Evolutionary conservation across 192 early-diverging fungal genomes (phyloP).

Genomic region (Coemansia sp.): DNA sequence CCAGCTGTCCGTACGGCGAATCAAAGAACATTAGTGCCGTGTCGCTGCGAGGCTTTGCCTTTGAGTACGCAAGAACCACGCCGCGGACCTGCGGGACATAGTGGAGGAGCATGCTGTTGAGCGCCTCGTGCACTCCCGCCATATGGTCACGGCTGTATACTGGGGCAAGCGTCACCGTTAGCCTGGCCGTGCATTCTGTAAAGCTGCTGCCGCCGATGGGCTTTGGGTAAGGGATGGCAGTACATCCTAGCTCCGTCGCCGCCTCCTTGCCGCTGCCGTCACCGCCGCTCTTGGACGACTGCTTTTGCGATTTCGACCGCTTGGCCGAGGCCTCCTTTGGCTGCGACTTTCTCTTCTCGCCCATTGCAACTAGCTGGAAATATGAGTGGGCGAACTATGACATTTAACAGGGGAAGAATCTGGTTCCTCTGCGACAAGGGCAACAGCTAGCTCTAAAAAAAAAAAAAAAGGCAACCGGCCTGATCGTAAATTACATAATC

Average conservation of each 20-base stretch:
- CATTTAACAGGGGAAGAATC: background rate
- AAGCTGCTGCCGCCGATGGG: constrained; percentile 37
- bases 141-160: constrained; percentile 37
- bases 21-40: constrained; percentile 78
- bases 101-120: constrained; percentile 61
- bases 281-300: constrained; percentile 21
- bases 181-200: constrained; percentile 32
- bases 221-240: constrained; percentile 35
- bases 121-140: constrained; percentile 50
- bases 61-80: constrained; percentile 80
- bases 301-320: constrained; percentile 27
- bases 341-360: constrained; percentile 49
- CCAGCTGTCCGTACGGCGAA: constrained; percentile 82
- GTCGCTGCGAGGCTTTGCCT: constrained; percentile 62
- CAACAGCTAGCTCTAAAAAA: no score
- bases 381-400: background rate
- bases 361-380: constrained; percentile 22
- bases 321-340: constrained; percentile 23
- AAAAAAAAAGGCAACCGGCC: no score
- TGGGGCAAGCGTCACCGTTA: constrained; percentile 52
- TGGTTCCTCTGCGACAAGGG: no score
- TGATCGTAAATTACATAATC: no score
- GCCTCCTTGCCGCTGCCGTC: background rate
- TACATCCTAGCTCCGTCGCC: background rate
- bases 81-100: constrained; percentile 87